Evolutionary conservation across 2,329 filamentous ascomycete species (phyloP).

Genomic region (Calonectria naviculata): DNA sequence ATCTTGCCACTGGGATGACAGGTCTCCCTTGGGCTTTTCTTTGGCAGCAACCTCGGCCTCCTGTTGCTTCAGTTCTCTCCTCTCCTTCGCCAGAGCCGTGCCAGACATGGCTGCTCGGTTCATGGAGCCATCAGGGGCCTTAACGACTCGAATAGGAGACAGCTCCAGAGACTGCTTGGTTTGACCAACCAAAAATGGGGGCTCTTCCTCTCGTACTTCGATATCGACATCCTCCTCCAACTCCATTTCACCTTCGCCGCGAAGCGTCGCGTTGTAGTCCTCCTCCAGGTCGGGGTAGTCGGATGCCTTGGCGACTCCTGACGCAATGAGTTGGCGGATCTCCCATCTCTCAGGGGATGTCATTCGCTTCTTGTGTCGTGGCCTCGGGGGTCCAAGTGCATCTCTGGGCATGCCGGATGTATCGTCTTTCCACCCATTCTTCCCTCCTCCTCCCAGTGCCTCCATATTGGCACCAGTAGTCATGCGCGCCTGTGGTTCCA

Average conservation of each 20-base stretch:
- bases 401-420: constrained; percentile 45
- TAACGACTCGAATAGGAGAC: constrained; percentile 95
- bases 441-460: constrained; percentile 74
- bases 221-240: constrained; percentile 98
- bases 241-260: constrained; percentile 88
- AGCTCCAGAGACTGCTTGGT: constrained; percentile 96
- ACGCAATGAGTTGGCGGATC: constrained; percentile 95
- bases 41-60: constrained; percentile 82
- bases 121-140: constrained; percentile 97
- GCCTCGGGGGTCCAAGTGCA: constrained; percentile 55
- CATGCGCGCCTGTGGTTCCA: constrained; percentile 81
- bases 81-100: constrained; percentile 87
- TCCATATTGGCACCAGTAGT: constrained; percentile 93
- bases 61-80: constrained; percentile 88
- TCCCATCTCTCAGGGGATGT: constrained; percentile 98
- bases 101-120: constrained; percentile 97
- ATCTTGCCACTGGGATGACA: constrained; percentile 94
- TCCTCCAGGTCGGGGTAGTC: constrained; percentile 97
- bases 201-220: constrained; percentile 95
- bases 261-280: constrained; percentile 89
- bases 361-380: constrained; percentile 85
- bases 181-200: constrained; percentile 93
- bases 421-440: constrained; percentile 67
- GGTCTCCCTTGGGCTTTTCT: constrained; percentile 82
- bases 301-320: constrained; percentile 89